Evolutionary conservation across 1,139 yeast genomes (phyloP).

Genomic region (Yamadazyma membranifaciens): DNA sequence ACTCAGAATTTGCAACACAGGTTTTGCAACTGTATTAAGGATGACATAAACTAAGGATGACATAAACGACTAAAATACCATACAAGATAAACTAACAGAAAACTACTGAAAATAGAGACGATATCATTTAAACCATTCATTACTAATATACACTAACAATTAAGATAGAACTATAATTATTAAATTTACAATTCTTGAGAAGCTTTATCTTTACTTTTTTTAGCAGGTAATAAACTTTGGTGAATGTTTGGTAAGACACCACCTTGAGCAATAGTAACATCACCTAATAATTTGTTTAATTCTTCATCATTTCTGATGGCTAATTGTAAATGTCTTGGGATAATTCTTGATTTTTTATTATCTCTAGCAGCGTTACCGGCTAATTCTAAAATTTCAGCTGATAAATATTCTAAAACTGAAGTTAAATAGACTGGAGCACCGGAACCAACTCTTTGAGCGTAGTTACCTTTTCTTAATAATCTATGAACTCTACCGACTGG

Average conservation of each 20-base stretch:
- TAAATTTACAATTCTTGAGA: conserved; percentile 71
- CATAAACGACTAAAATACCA: not conserved
- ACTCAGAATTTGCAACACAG: too few species aligned
- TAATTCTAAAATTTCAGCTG: conserved; percentile 96
- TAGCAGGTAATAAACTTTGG: conserved; percentile 93
- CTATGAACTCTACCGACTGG: conserved; percentile 99
- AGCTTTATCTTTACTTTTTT: conserved; percentile 74
- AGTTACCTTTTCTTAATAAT: conserved; percentile 95
- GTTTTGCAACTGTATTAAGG: too few species aligned
- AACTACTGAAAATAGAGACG: not conserved
- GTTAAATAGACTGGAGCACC: conserved; percentile 97
- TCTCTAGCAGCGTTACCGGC: conserved; percentile 99
- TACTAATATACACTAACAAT: conserved; percentile 11
- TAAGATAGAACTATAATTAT: conserved; percentile 2
- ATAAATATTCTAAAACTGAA: conserved; percentile 92
- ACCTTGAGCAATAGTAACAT: conserved; percentile 85
- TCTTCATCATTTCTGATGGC: conserved; percentile 99
- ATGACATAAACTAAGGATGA: too few species aligned
- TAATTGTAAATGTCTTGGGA: conserved; percentile 97
- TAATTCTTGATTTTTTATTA: conserved; percentile 96
- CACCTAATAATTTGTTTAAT: conserved; percentile 72
- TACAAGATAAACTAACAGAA: not conserved
- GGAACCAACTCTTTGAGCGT: conserved; percentile 98
- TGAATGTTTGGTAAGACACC: conserved; percentile 98
- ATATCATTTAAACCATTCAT: conserved; percentile 8